phyloP scores from a whole-genome alignment of 306 rosid genomes.

The Boehmeria nivea region DNA sequence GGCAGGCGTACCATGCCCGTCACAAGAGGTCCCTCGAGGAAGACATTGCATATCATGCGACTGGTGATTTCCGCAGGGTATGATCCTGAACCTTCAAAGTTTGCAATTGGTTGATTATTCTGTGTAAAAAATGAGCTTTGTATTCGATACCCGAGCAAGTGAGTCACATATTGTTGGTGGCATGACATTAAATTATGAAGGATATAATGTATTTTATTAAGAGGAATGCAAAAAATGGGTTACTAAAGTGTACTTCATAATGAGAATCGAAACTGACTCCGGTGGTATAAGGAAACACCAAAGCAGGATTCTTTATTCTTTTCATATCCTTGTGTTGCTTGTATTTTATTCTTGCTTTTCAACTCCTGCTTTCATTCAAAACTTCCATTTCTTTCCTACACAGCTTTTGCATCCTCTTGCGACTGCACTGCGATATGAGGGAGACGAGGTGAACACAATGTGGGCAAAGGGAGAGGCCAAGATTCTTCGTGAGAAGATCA shows the following conservation, averaged over 20 bases:
- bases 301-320: too few relatives aligned
- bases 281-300: too few relatives aligned
- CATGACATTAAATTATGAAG: neutral
- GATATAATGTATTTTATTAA: too few relatives aligned
- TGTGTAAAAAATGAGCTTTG: neutral
- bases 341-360: neutral
- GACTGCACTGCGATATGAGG: constrained; percentile 61
- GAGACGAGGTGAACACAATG: constrained; percentile 67
- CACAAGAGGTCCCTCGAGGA: constrained; percentile 56
- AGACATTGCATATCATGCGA: constrained; percentile 51
- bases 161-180: neutral
- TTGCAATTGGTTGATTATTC: neutral
- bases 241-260: too few relatives aligned
- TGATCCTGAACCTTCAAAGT: constrained; percentile 1
- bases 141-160: too few relatives aligned
- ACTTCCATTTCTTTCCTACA: neutral
- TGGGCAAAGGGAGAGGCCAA: constrained; percentile 64
- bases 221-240: too few relatives aligned
- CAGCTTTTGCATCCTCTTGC: constrained; percentile 87
- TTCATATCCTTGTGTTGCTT: neutral
- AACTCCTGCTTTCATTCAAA: neutral
- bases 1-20: constrained; percentile 47
- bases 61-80: constrained; percentile 60
- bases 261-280: too few relatives aligned
- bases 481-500: constrained; percentile 52